Base-by-base conservation (phyloP, 1,284 basidiomycete species). In the Phylloporus gajari region DNA sequence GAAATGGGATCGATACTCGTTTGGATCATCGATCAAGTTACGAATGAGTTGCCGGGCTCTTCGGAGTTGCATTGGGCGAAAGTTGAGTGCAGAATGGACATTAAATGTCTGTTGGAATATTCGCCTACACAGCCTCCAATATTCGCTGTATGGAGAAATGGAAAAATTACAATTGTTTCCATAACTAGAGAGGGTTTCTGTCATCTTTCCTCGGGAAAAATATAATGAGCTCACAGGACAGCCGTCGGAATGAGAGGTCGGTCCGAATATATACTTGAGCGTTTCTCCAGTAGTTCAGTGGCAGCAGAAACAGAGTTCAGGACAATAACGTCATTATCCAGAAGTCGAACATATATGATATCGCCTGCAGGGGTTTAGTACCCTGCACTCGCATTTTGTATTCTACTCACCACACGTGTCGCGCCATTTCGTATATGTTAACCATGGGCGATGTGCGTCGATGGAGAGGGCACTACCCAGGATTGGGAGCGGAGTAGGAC, bases 241-340 rank as follows among this genome's bases (percentile, higher is more conserved):
- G 61, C 3, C 6, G 72, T 76, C 11, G 70, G 61, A 7, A 74
- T 23, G 25, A 68, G 69, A 1, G 76, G 76, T 13, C 72, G 73
- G 21, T 77, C 71, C 1, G 75, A 76, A 51, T 74, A 74, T 42
- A 72, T 74, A 5, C 58, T 65, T 6, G 76, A 76, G 60, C 76
- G 70, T 46, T 77, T 76, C n/a, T 61, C 74, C 1, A 77, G 69
- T 11, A 77, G 4, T 5, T 73, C 74, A 3, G 17, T 42, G 0
- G 66, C 70, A 1, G 25, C 67, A 3, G 69, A 40, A 21, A 5
- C 19, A 3, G 72, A 70, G 48, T 74, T 74, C 65, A 76, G 32
- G 2, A 77, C 66, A 3, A 75, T 19, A 23, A 73, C 53, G 21
- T 75, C 70, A n/a, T 40, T 23, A 17, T 72, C 66, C 48, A 76